phyloP scores from a whole-genome alignment of 2,329 filamentous ascomycete species.

The Fusarium luffae region DNA sequence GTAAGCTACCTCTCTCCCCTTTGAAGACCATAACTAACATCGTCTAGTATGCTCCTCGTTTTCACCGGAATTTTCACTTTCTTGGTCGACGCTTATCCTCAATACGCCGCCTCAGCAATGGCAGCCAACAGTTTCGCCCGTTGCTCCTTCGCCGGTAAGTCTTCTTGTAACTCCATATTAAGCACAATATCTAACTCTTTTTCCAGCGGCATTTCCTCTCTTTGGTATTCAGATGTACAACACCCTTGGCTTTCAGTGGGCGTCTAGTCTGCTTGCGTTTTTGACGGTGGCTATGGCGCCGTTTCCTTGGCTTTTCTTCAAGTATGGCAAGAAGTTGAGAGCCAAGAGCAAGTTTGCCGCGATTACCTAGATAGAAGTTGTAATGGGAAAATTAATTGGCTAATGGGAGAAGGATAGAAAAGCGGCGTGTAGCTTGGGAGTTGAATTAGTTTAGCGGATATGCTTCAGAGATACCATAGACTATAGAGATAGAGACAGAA shows the following conservation, averaged over 20 bases:
- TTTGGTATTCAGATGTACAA: constrained; percentile 38
- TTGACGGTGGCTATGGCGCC: constrained; percentile 35
- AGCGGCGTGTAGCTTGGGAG: accelerated
- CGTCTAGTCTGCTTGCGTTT: constrained; percentile 32
- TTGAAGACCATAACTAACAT: accelerated
- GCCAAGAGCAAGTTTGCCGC: constrained; percentile 35
- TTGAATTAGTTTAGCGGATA: accelerated
- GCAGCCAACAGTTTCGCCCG: constrained; percentile 38
- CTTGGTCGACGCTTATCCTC: constrained; percentile 35
- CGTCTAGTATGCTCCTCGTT: constrained; percentile 5
- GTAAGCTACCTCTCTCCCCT: constrained; percentile 9
- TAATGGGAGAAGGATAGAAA: accelerated
- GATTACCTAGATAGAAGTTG: neutral
- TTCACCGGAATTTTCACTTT: constrained; percentile 36
- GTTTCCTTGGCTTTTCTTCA: constrained; percentile 38
- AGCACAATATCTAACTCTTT: accelerated
- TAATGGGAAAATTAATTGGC: neutral
- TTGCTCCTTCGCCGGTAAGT: constrained; percentile 34
- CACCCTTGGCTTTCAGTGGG: constrained; percentile 35
- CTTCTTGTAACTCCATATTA: accelerated
- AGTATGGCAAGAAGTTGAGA: constrained; percentile 30
- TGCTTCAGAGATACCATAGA: neutral
- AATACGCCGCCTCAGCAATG: constrained; percentile 39
- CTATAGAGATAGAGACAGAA: neutral
- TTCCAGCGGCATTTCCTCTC: constrained; percentile 24